Base-by-base conservation (phyloP, 106 monocot species). In the Platanthera zijinensis region DNA sequence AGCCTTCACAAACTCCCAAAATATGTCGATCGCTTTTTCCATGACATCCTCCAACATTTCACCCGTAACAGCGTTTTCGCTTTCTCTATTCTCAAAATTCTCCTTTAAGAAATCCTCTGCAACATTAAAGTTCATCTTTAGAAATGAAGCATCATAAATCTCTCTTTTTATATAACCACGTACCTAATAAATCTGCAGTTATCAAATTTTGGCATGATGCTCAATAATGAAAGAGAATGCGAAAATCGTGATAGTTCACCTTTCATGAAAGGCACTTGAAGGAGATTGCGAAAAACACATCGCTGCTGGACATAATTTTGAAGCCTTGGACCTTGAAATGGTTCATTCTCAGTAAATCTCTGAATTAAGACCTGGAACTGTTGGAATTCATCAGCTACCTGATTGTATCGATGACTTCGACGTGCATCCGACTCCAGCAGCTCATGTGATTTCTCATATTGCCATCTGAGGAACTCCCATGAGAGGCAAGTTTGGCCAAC, bases 381-480 rank as follows among this genome's bases (percentile, higher is more conserved):
- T 54, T 90, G 95, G 78, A 95, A 95, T 68, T 95, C 92, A 22
- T 80, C 88, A n/a, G 92, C 92, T 3, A 85, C 89, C 46, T 83
- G 84, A 73, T 88, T 90, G 82, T 88, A 95, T 48, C 76, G 80
- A 18, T 71, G 84, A 32, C 48, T 68, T 21, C 61, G 67, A 52
- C 72, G 84, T 2, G 81, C 74, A 67, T 89, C 86, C 7, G 88
- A 83, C 52, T 86, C 83, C 1, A 84, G 77, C 19, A 92, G 45
- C 8, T 88, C 84, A n/a, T 67, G 77, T 30, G 85, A 67, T 73
- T 88, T 92, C 54, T 88, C 90, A 45, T 86, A 95, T 61, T 95
- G 95, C 95, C 95, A 95, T 8, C 86, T 71, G 19, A 95, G 82
- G 76, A 95, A 88, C 48, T 95, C 95, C 95, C 95, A 95, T 50